A percentile compares a stretch with the other conserved stretches of the same genome.
Evolutionary conservation across 106 monocot genomes (phyloP).

Genomic region (Hemerocallis citrina): DNA sequence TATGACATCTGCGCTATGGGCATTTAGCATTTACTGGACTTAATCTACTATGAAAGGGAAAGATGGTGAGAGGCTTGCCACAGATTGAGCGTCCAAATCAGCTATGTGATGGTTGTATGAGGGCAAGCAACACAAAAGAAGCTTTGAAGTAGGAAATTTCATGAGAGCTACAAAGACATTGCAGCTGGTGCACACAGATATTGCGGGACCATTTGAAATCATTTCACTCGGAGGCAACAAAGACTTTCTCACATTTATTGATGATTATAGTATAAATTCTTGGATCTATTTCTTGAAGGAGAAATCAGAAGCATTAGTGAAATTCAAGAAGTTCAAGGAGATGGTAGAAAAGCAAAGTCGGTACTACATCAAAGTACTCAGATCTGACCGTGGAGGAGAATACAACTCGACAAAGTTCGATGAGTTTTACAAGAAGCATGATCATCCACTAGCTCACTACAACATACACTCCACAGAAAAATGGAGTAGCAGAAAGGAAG

Average conservation of each 20-base stretch:
- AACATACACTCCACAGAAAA: not conserved
- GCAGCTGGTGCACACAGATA: not conserved
- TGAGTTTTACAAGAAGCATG: not conserved
- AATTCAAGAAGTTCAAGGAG: not conserved
- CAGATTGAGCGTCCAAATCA: too few species aligned
- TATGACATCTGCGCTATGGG: too few species aligned
- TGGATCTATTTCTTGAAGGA: not conserved
- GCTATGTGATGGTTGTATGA: too few species aligned
- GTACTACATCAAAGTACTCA: not conserved
- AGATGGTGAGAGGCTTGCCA: too few species aligned
- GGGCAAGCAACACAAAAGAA: too few species aligned
- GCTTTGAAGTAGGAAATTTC: too few species aligned
- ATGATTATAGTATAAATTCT: not conserved
- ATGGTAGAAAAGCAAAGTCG: not conserved
- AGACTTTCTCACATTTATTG: not conserved
- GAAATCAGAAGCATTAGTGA: not conserved
- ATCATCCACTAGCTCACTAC: not conserved
- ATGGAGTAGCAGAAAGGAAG: not conserved
- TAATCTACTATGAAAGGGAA: too few species aligned
- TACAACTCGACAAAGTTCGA: not conserved
- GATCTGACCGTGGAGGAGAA: not conserved
- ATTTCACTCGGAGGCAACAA: not conserved
- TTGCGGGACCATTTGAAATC: not conserved
- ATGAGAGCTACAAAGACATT: not conserved
- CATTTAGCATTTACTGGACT: too few species aligned